phyloP scores from a whole-genome alignment of 2,329 filamentous ascomycete species.

The Epichloe hybrida region DNA sequence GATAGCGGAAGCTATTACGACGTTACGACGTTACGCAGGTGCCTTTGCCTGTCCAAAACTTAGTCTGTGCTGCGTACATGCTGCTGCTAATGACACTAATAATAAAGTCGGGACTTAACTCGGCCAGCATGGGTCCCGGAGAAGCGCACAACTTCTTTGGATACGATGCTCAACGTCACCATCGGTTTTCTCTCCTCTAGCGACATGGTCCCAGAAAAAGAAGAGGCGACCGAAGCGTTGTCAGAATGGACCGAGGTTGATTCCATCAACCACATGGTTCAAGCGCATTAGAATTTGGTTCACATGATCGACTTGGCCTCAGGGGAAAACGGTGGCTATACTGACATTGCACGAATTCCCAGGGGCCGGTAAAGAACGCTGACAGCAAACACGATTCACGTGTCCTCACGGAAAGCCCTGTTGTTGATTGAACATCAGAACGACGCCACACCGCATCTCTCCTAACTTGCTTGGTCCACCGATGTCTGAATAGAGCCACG shows the following conservation, averaged over 20 bases:
- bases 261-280: background rate
- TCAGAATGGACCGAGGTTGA: background rate
- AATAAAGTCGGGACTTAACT: background rate
- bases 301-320: background rate
- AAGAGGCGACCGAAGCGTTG: background rate
- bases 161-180: background rate
- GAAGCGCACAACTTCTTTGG: background rate
- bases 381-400: background rate
- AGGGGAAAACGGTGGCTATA: background rate
- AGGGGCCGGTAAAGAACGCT: background rate
- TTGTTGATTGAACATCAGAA: background rate
- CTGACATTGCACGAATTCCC: background rate
- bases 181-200: background rate
- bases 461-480: background rate
- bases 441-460: background rate
- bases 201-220: background rate
- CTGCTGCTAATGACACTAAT: background rate
- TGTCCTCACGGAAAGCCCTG: background rate
- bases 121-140: background rate
- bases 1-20: slow-evolving; percentile 4
- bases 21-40: slow-evolving; percentile 1
- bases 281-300: background rate
- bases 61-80: background rate
- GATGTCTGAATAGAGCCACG: background rate
- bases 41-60: background rate